Conservation (phyloP, 2,329 filamentous ascomycete genomes). For the Clarireedia homoeocarpa region DNA sequence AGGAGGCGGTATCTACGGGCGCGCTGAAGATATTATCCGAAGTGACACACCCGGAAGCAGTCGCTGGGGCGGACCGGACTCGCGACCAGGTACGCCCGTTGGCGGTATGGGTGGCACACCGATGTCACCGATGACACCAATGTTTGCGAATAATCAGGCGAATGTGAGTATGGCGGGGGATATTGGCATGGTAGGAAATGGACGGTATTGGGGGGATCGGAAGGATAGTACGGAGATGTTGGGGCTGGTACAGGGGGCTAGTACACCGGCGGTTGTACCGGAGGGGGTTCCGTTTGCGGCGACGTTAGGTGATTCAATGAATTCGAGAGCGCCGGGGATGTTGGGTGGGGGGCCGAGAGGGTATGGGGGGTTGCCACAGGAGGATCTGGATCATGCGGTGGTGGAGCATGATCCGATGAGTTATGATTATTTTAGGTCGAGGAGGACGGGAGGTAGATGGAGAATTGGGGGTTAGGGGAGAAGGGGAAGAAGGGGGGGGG, state of each 20-base stretch:
- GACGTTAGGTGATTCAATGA: neutral
- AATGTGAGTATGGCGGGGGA: neutral
- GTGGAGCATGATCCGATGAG: constrained; percentile 26
- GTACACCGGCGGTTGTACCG: neutral
- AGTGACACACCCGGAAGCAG: constrained; percentile 24
- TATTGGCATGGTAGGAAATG: neutral
- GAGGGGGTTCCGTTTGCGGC: neutral
- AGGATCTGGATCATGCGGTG: constrained; percentile 19
- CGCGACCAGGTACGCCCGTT: constrained; percentile 21
- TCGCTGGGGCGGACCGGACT: constrained; percentile 14
- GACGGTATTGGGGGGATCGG: neutral
- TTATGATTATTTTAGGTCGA: constrained; percentile 28
- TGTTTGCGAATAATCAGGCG: too few species aligned
- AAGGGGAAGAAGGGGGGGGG: too few species aligned
- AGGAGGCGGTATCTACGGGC: constrained; percentile 55
- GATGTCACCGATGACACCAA: neutral
- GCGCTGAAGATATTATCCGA: constrained; percentile 44
- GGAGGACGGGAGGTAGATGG: constrained; percentile 10
- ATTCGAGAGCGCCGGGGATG: constrained; percentile 39
- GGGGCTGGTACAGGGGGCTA: neutral
- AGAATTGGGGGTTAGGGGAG: neutral
- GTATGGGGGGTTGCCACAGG: constrained; percentile 51
- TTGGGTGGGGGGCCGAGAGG: constrained; percentile 51
- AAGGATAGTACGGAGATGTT: neutral
- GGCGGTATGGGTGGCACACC: neutral